Evolutionary conservation across 2,329 filamentous ascomycete genomes (phyloP).

Genomic region (Trichothecium roseum): DNA sequence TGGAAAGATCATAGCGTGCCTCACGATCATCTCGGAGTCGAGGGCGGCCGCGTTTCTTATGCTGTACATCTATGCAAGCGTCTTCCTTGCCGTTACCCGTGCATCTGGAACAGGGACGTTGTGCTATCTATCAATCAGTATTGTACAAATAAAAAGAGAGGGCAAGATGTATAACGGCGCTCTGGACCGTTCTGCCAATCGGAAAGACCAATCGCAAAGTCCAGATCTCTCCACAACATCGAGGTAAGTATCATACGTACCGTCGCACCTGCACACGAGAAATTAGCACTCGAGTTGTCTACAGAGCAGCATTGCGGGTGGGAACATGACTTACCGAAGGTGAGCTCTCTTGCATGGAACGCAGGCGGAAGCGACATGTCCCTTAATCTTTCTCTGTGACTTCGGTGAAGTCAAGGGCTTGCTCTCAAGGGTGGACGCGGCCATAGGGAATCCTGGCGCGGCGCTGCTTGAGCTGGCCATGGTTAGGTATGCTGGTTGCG

Average conservation of each 20-base stretch:
- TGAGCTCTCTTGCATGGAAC: slow-evolving; percentile 80
- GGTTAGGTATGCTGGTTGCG: slow-evolving; percentile 12
- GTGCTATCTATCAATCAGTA: slow-evolving; percentile 34
- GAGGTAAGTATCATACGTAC: slow-evolving; percentile 38
- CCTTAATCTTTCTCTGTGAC: slow-evolving; percentile 59
- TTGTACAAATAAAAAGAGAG: not conserved
- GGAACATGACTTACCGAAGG: slow-evolving; percentile 43
- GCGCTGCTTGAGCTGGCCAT: slow-evolving; percentile 9
- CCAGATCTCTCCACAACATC: too few species aligned
- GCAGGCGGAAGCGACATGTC: slow-evolving; percentile 76
- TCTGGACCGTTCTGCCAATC: too few species aligned
- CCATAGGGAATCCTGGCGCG: slow-evolving; percentile 11
- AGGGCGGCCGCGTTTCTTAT: slow-evolving; percentile 75
- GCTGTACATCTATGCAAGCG: slow-evolving; percentile 71
- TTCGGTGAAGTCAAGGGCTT: slow-evolving; percentile 45
- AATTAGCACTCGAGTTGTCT: not conserved
- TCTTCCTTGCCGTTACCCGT: slow-evolving; percentile 71
- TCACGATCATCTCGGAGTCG: slow-evolving; percentile 64
- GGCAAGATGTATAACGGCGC: not conserved
- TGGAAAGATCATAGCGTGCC: slow-evolving; percentile 41
- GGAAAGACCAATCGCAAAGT: too few species aligned
- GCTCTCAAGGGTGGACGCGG: slow-evolving; percentile 29
- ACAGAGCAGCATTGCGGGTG: not conserved
- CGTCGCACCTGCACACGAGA: slow-evolving; percentile 41
- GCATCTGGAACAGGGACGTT: slow-evolving; percentile 70